A percentile compares a stretch with the other conserved stretches of the same genome.
These are phyloP conservation scores for Neopestalotiopsis sp. DNA, from an alignment of 2,329 filamentous ascomycete genomes.

Conservation along the genomic window DNA sequence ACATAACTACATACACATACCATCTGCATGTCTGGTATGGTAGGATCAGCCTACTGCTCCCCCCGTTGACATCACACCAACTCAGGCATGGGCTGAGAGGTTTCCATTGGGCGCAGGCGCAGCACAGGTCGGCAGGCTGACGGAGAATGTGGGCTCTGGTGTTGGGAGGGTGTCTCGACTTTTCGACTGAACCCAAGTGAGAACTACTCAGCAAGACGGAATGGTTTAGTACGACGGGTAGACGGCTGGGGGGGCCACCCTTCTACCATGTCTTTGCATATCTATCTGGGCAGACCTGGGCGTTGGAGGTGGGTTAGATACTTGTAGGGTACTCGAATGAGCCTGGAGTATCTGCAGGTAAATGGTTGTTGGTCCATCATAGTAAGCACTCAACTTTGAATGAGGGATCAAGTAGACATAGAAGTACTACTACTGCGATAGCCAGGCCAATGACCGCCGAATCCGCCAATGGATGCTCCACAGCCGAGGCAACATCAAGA, in stretches of 20 bases:
- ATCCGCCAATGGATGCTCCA: neutral
- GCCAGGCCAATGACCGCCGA: neutral
- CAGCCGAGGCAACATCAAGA: neutral
- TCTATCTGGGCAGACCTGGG: neutral
- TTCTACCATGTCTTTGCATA: neutral
- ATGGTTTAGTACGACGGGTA: constrained; percentile 14
- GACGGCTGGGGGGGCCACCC: neutral
- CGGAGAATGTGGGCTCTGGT: constrained; percentile 6
- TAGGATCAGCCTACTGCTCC: constrained; percentile 11
- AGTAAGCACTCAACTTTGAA: constrained; percentile 9
- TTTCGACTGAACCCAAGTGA: constrained; percentile 2
- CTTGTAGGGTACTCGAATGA: neutral
- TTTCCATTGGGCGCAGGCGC: constrained; percentile 1
- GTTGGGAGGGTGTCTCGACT: neutral
- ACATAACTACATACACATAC: too few species aligned
- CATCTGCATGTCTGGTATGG: neutral
- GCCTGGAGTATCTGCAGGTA: neutral
- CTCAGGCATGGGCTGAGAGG: neutral
- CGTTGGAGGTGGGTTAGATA: neutral
- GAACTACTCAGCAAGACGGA: constrained; percentile 11
- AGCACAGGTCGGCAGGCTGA: constrained; percentile 10
- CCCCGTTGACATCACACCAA: constrained; percentile 17
- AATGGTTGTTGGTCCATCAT: constrained; percentile 5
- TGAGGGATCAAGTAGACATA: neutral
- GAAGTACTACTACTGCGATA: neutral